Percentiles rank a stretch among this genome's conserved stretches.
These are phyloP conservation scores for Nemania diffusa DNA, from an alignment of 2,329 filamentous ascomycete species.

Conservation along the genomic window DNA sequence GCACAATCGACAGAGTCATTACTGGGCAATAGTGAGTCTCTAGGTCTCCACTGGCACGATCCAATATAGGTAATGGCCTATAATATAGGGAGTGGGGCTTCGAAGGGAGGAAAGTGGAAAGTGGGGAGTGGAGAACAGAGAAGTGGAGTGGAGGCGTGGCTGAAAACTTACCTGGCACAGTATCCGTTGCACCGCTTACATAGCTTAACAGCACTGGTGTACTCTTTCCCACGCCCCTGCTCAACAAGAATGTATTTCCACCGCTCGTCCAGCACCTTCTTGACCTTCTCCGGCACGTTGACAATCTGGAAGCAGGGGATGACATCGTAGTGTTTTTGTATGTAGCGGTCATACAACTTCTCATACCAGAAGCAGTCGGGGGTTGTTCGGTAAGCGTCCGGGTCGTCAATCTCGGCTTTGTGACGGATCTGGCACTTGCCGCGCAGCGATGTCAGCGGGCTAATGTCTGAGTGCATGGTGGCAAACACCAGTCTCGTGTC, in stretches of 20 bases:
- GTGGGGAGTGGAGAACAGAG: background rate
- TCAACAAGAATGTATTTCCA: conserved; percentile 98
- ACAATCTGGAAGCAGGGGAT: conserved; percentile 92
- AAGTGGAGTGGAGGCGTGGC: conserved; percentile 17
- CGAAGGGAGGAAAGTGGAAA: conserved; percentile 2
- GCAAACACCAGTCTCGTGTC: conserved; percentile 93
- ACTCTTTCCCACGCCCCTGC: conserved; percentile 90
- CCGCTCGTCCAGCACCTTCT: conserved; percentile 92
- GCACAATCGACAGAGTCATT: conserved; percentile 97
- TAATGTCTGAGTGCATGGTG: conserved; percentile 98
- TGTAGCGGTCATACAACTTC: conserved; percentile 97
- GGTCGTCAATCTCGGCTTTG: conserved; percentile 82
- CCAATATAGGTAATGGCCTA: conserved; percentile 18
- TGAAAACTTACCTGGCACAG: conserved; percentile 80
- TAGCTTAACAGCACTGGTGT: conserved; percentile 93
- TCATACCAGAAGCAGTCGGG: conserved; percentile 96
- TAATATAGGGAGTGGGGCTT: conserved; percentile 29
- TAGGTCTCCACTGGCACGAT: conserved; percentile 16
- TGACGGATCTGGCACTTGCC: conserved; percentile 94
- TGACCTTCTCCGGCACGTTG: conserved; percentile 94
- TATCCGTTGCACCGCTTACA: conserved; percentile 94
- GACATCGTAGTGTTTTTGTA: conserved; percentile 96
- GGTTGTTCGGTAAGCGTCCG: conserved; percentile 85
- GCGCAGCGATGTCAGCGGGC: conserved; percentile 88
- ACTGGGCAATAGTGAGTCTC: conserved; percentile 56